Evolutionary conservation across 768 basidiomycete species (phyloP), one percentile per base, ranked within the genome.

Genomic region (Tricholoma terreum): DNA sequence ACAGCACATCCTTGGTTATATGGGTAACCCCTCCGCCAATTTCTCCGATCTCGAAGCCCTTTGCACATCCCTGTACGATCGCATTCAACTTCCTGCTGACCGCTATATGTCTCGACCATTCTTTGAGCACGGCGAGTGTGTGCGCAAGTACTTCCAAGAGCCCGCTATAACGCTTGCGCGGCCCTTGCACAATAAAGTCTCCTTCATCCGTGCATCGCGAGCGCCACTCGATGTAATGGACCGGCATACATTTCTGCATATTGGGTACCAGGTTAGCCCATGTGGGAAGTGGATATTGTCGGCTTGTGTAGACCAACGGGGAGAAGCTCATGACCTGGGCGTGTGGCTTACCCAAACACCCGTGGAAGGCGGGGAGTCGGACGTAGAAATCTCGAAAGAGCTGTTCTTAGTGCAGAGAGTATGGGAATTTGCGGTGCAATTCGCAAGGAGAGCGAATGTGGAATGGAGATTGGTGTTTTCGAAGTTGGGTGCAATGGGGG

Each of bases 401-500:
- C 70, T 71, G 12, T 82, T 82, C 58, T 69, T 83, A 3, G 78
- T 86, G 2, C 73, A 70, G 50, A 83, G 83, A 57, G 76, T 94
- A 6, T 92, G 91, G 90, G 77, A 78, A 12, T 90, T 94, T 69
- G 81, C 79, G 0, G 67, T 80, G 54, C 76, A 80, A 34, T 82
- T 89, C 63, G 83, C 85, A 10, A 78, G 77, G 63, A 82, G 76
- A 59, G 86, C 86, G 10, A 83, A 84, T 65, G 74, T 92, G 19
- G 90, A 94, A 67, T 94, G 92, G 92, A 80, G 87, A 52, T 72
- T 94, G 10, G 84, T 88, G 8, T 76, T 94, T 56, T 74, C 87
- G 6, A 90, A 86, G 65, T 70, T 87, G 3, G 92, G 92, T 0
- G 56, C 71, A 9, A 84, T 93, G 76, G 68, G 71, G 1, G 70